Evolutionary conservation across 495 filamentous ascomycete species (phyloP).

Genomic region (Aspergillus coremiiformis): DNA sequence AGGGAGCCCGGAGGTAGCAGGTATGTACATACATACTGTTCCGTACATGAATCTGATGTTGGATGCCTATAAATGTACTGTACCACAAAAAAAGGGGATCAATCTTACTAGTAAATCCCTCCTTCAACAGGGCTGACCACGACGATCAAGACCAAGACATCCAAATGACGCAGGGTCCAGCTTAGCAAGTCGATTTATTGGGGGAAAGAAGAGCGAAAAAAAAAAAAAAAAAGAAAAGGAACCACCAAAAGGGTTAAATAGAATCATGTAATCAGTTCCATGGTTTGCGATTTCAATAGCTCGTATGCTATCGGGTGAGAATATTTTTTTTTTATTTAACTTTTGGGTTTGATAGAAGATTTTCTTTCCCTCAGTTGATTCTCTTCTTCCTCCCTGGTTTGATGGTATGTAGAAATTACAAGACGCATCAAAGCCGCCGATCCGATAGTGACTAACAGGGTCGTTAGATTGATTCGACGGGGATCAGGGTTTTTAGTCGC

Average conservation of each 20-base stretch:
- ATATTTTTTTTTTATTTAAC: no score
- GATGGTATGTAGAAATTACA: not conserved
- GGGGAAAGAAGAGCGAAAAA: not conserved
- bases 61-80: not conserved
- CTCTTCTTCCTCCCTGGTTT: not conserved
- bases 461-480: slow-evolving; percentile 11
- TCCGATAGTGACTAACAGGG: slow-evolving; percentile 6
- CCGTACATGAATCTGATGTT: no score
- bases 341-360: no score
- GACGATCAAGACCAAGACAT: not conserved
- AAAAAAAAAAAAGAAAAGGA: not conserved
- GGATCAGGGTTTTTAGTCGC: not conserved
- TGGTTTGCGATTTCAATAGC: not conserved
- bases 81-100: not conserved
- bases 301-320: not conserved
- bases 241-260: not conserved
- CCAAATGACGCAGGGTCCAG: not conserved
- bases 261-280: not conserved
- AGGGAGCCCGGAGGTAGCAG: no score
- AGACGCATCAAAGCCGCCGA: slow-evolving; percentile 4
- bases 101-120: not conserved
- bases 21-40: no score
- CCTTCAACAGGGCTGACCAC: not conserved
- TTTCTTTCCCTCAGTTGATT: not conserved
- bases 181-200: not conserved